Evolutionary conservation across 495 filamentous ascomycete genomes (phyloP).

Genomic region (Annulohypoxylon maeteangense): DNA sequence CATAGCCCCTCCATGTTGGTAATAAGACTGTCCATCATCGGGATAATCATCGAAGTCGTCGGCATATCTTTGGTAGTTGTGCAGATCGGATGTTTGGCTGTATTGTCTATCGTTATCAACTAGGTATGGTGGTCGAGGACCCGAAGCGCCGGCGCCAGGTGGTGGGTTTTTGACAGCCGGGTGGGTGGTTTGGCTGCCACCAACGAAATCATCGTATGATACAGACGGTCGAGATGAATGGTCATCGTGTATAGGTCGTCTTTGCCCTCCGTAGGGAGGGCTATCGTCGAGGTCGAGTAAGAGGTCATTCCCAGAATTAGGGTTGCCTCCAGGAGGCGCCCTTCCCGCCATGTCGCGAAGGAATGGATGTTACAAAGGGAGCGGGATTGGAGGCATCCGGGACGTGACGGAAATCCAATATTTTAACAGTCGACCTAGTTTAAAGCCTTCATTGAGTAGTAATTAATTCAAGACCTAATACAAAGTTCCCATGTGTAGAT

Average conservation of each 20-base stretch:
- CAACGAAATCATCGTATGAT: constrained; percentile 96
- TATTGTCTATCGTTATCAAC: constrained; percentile 66
- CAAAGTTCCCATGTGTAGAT: constrained; percentile 19
- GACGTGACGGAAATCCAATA: constrained; percentile 13
- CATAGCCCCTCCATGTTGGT: constrained; percentile 69
- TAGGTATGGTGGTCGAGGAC: constrained; percentile 69
- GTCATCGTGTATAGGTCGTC: constrained; percentile 79
- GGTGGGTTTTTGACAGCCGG: constrained; percentile 57
- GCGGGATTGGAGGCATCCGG: constrained; percentile 45
- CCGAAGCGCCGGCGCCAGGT: constrained; percentile 45
- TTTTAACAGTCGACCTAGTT: constrained; percentile 16
- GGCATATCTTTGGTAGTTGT: constrained; percentile 91
- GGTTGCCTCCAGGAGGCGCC: constrained; percentile 64
- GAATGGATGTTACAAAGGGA: constrained; percentile 49
- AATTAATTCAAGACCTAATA: constrained; percentile 12
- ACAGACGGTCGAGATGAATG: constrained; percentile 79
- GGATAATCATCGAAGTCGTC: constrained; percentile 80
- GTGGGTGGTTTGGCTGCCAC: constrained; percentile 59
- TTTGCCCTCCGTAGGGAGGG: constrained; percentile 77
- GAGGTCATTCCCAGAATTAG: constrained; percentile 72
- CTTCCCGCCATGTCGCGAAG: constrained; percentile 74
- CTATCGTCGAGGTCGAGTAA: constrained; percentile 78
- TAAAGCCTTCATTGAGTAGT: constrained; percentile 20
- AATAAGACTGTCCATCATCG: constrained; percentile 78
- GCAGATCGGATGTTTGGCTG: constrained; percentile 84